Conservation (phyloP, 2,329 filamentous ascomycete genomes). For the Paraphoma sp. region DNA sequence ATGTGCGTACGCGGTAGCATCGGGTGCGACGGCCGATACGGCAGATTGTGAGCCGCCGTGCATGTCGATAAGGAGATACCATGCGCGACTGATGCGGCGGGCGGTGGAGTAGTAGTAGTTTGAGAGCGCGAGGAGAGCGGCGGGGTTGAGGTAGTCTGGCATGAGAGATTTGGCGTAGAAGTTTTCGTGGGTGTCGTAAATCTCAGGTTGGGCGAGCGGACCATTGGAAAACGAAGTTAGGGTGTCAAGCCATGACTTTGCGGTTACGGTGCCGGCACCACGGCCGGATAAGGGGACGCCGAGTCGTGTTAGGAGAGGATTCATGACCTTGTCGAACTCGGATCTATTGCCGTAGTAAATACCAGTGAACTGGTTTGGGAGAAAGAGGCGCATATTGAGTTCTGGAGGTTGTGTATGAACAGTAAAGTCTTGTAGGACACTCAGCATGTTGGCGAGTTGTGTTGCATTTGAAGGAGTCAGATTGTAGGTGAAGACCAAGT, state of each 20-base stretch:
- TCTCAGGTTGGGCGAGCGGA: conserved; percentile 21
- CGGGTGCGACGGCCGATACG: conserved; percentile 6
- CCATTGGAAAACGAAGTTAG: conserved; percentile 28
- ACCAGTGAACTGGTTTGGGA: conserved; percentile 26
- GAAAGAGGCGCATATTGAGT: conserved; percentile 36
- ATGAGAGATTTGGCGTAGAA: conserved; percentile 40
- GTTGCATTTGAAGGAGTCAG: conserved; percentile 19
- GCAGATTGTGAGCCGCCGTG: conserved; percentile 30
- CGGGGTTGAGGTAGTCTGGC: conserved; percentile 22
- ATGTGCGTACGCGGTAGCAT: conserved; percentile 32
- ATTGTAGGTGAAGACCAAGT: conserved; percentile 32
- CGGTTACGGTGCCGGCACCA: conserved; percentile 5
- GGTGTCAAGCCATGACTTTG: conserved; percentile 27
- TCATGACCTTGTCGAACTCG: conserved; percentile 31
- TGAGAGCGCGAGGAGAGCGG: conserved; percentile 23
- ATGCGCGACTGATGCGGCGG: conserved; percentile 16
- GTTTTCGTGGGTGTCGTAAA: conserved; percentile 34
- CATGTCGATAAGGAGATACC: conserved; percentile 38
- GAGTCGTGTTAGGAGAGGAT: conserved; percentile 28
- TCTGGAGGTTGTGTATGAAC: conserved; percentile 25
- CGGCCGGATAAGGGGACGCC: conserved; percentile 4
- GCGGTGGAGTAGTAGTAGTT: conserved; percentile 34
- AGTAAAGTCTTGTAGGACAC: conserved; percentile 31
- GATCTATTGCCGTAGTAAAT: conserved; percentile 34
- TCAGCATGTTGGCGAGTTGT: conserved; percentile 23